These are phyloP conservation scores for Ceratobasidium sp. DNA, from an alignment of 1,284 basidiomycete species.

Conservation along the genomic window DNA sequence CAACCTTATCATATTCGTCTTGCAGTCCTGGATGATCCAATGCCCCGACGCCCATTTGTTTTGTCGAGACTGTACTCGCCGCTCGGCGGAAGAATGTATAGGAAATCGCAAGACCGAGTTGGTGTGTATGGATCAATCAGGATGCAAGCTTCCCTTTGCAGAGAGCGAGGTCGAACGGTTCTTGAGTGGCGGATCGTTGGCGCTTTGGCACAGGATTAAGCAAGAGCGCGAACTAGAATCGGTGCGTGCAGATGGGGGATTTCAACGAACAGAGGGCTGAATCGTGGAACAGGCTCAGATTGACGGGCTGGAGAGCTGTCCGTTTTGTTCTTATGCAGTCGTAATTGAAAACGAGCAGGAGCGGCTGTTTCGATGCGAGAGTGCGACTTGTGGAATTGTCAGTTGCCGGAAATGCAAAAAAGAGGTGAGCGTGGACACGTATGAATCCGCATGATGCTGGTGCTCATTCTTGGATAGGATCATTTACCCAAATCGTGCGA, in stretches of 20 bases:
- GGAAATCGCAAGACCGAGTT: constrained; percentile 57
- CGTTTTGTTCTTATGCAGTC: constrained; percentile 82
- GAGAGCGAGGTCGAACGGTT: constrained; percentile 69
- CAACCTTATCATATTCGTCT: neutral
- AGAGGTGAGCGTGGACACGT: constrained; percentile 54
- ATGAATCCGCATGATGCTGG: neutral
- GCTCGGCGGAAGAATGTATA: constrained; percentile 50
- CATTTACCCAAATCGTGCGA: constrained; percentile 88
- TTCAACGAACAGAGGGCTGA: constrained; percentile 30
- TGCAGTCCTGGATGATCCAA: constrained; percentile 78
- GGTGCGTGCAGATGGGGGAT: constrained; percentile 50
- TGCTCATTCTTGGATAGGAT: constrained; percentile 57
- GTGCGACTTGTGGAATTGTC: constrained; percentile 70
- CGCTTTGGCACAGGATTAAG: constrained; percentile 73
- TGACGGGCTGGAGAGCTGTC: constrained; percentile 75
- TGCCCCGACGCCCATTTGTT: constrained; percentile 83
- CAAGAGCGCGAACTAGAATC: constrained; percentile 78
- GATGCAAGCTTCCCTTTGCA: constrained; percentile 60
- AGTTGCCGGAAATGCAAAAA: constrained; percentile 81
- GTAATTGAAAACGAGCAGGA: constrained; percentile 80
- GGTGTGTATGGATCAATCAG: constrained; percentile 80
- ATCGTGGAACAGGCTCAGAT: constrained; percentile 39
- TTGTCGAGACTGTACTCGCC: constrained; percentile 64
- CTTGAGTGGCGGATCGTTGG: constrained; percentile 59
- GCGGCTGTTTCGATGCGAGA: constrained; percentile 79